Base-by-base conservation (phyloP, 2,329 filamentous ascomycete species). In the Truncatella angustata region DNA sequence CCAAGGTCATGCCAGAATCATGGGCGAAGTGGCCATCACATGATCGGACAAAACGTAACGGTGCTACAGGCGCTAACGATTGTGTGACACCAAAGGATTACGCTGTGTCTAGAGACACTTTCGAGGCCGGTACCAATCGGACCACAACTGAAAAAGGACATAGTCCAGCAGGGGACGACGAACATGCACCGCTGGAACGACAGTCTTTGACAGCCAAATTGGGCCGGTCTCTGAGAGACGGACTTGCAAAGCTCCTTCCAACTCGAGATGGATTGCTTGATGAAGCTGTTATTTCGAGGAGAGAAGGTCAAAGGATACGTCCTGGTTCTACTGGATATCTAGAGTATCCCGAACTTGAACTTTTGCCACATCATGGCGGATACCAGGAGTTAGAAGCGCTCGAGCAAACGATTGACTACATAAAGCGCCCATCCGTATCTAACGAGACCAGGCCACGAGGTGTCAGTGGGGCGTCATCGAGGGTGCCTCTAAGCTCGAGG, bases 341-440 rank as follows among this genome's bases (percentile, higher is more conserved):
- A 6, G 67, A 70, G 43, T 69, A 69, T n/a, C 68, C 67, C 0
- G 68, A 70, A 45, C 63, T 70, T 6, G 66, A 70, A 49, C 60
- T 69, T 32, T 58, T 67, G 35, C 66, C 67, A 5, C 64, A 60
- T 37, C 58, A 60, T n/a, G 61, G 56, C 14, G 60, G 63, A 1
- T 67, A 64, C 47, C 59, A 61, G 49, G 67, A 70, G 37, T 47
- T 70, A 4, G 56, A 67, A 39, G 66, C 66, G 26, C 54, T 69
- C 5, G 64, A 65, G 50, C 52, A 59, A 32, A 62, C 66, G 37
- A 68, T 70, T n/a, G 63, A 56, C 4, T 58, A 52, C 2, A 62
- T 69, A 54, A 69, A 67, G 53, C 63, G 59, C 30, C 30, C 69
- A 43, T 59, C 72, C 65, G 56, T 68, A 60, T 20, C 68, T 58